Evolutionary conservation across 345 rosid species (phyloP), one percentile per base, ranked within the genome.

Genomic region (Eucalyptus caleyi): DNA sequence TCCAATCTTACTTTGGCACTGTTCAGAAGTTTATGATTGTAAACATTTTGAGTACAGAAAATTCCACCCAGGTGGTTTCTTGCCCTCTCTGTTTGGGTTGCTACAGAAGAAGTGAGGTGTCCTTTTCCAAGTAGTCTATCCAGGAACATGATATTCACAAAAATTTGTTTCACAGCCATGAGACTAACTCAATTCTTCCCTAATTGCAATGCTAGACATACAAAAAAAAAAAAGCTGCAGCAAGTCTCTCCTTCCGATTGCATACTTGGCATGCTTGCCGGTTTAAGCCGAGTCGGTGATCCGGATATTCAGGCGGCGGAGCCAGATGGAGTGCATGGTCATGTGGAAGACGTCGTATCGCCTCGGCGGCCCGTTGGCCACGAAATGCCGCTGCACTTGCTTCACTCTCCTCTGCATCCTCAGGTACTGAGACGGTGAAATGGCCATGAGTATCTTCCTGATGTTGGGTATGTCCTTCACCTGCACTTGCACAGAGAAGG

Each of bases 401-500:
- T 90, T 92, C 86, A 93, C 92, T 87, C 92, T 89, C 90, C 93
- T 89, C 8, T 94, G 90, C 92, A 93, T 89, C 88, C 91, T 91
- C 89, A 93, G n/a, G 40, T 93, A 91, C 15, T 88, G 93, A 8
- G 86, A 50, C 49, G 89, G 89, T 16, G 92, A 89, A 40, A 94
- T 89, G 23, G 89, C 91, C 90, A 86, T 89, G 26, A 92, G 44
- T 11, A 94, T 93, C 16, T 90, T 93, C 90, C 95, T 95, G 47
- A 96, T 91, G 89, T 90, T 92, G 12, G 90, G 90, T 8, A 94
- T 94, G 88, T 93, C 94, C 44, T 88, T 90, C 67, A 93, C 94
- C 50, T 88, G 86, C 32, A 94, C 92, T 69, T 90, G 93, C 27
- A 95, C 93, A 3, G 95, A 94, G 89, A 95, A 95, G 11, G 96